phyloP scores from a whole-genome alignment of 345 rosid species.

The Eucalyptus curtisii region DNA sequence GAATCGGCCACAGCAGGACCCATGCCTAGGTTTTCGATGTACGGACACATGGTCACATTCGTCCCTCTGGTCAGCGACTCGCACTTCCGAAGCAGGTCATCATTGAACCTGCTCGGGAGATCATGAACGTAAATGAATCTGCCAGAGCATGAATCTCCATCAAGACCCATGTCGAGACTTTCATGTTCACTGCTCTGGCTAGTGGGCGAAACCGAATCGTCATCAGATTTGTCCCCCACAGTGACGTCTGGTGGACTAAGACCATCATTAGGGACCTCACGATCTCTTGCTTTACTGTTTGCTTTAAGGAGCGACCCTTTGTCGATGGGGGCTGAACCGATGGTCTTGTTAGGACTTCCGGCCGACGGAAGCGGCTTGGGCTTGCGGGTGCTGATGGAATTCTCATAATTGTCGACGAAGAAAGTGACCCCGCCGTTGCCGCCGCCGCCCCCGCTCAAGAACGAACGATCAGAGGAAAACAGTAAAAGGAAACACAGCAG shows the following conservation, averaged over 20 bases:
- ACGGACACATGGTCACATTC: slow-evolving; percentile 47
- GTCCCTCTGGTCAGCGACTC: slow-evolving; percentile 32
- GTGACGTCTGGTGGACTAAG: not conserved
- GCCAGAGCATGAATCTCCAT: slow-evolving; percentile 34
- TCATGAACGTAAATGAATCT: slow-evolving; percentile 45
- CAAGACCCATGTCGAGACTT: not conserved
- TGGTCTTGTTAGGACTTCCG: not conserved
- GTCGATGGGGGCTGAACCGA: not conserved
- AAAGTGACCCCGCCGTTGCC: not conserved
- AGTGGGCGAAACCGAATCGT: not conserved
- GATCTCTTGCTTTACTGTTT: not conserved
- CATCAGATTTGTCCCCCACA: not conserved
- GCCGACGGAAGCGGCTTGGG: not conserved
- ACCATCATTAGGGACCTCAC: not conserved
- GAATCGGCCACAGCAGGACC: slow-evolving; percentile 32
- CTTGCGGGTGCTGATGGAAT: not conserved
- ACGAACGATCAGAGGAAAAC: not conserved
- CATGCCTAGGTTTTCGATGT: slow-evolving; percentile 37
- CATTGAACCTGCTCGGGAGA: slow-evolving; percentile 45
- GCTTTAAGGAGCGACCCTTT: not conserved
- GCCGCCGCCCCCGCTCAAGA: not conserved
- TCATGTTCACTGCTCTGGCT: not conserved
- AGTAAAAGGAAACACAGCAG: not conserved
- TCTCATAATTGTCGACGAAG: not conserved
- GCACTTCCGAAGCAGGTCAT: slow-evolving; percentile 34